Evolutionary conservation across 2,329 filamentous ascomycete genomes (phyloP), one percentile per base, ranked within the genome.

Genomic region (Colletotrichum orchidophilum): DNA sequence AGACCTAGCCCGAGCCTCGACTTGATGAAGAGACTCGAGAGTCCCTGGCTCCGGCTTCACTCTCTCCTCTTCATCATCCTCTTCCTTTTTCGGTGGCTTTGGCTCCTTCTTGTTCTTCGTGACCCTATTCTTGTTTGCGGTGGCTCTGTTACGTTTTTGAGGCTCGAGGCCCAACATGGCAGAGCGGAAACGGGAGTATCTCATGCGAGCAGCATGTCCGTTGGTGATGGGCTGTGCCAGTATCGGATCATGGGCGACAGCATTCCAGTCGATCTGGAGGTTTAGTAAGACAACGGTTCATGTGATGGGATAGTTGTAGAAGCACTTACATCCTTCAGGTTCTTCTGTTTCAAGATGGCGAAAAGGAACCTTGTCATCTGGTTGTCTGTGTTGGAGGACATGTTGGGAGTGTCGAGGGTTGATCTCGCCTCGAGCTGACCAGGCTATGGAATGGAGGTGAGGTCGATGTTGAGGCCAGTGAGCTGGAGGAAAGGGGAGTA

Each of bases 191-290:
- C 88, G 84, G 15, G 87, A 86, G 77, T 86, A 90, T 65, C 88
- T 83, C 88, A 90, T 90, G 58, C 88, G 85, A 35, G 88, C 88
- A 33, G 88, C 88, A 77, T 90, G 88, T 54, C 88, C 88, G 75
- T 90, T 90, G 73, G 87, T 84, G 70, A 90, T 90, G 74, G 84
- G 81, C 60, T 88, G 83, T 27, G 84, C 73, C 11, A 90, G 82
- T 58, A 88, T 83, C 24, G 87, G 87, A 71, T 89, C 86, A 42
- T 82, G 78, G 63, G 88, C 88, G 54, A 90, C 88, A 76, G 84
- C 79, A 71, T 86, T 86, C 88, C 88, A 90, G 77, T 90, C 86
- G 75, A 90, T 88, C 88, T 90, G 66, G 65, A 46, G 31, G 8
- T n/a, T 26, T 59, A 29, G 54, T 65, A 58, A 73, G 75, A 76